Conservation (phyloP, 768 basidiomycete species). For the Tylopilus sp. region DNA sequence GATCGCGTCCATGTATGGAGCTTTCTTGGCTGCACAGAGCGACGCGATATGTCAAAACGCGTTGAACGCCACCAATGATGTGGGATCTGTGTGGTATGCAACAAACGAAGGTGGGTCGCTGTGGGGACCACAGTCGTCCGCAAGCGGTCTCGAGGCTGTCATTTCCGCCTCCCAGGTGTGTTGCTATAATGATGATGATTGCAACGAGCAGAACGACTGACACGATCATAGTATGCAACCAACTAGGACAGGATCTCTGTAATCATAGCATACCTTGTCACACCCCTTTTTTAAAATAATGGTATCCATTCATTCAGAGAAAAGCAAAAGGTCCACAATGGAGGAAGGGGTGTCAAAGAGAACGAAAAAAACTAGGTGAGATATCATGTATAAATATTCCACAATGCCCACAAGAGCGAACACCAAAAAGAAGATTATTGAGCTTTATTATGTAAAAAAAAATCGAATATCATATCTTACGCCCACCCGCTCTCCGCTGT, state of each 20-base stretch:
- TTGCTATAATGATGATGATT: not conserved
- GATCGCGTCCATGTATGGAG: conserved; percentile 41
- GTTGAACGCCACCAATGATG: conserved; percentile 36
- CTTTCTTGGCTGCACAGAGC: conserved; percentile 35
- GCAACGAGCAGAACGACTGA: not conserved
- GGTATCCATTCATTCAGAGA: conserved; percentile 9
- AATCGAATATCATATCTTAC: conserved; percentile 20
- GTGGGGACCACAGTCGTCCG: conserved; percentile 28
- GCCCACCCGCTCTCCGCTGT: conserved; percentile 35
- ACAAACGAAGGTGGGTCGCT: conserved; percentile 24
- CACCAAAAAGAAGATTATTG: conserved; percentile 1
- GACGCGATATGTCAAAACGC: conserved; percentile 39
- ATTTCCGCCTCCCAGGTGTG: conserved; percentile 28
- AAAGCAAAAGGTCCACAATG: conserved; percentile 5
- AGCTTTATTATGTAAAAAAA: conserved; percentile 15
- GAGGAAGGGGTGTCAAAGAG: not conserved
- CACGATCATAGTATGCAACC: conserved; percentile 13
- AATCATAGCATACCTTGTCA: not conserved
- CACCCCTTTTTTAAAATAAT: not conserved
- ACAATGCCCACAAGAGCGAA: conserved; percentile 1
- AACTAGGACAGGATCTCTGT: not conserved
- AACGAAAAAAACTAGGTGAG: conserved; percentile 15
- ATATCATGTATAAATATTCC: conserved; percentile 35
- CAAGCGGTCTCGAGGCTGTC: conserved; percentile 30
- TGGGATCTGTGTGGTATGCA: conserved; percentile 38